These are phyloP conservation scores for Fagopyrum esculentum DNA, from an alignment of 148 eudicot species.

Conservation along the genomic window DNA sequence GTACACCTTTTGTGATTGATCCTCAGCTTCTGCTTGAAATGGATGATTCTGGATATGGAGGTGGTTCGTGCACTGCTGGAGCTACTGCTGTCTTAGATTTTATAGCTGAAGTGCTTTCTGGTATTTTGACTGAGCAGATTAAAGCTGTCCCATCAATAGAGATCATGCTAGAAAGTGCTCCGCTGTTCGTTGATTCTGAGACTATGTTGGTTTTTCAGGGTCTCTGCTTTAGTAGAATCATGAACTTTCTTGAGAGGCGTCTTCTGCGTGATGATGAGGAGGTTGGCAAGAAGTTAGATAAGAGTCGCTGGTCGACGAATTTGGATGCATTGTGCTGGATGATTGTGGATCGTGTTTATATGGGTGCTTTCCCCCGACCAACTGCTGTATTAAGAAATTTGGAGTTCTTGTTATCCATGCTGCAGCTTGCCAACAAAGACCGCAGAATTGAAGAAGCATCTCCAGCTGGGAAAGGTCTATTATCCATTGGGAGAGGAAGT, in stretches of 20 bases:
- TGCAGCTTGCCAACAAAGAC: slow-evolving; percentile 96
- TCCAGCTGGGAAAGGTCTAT: slow-evolving; percentile 66
- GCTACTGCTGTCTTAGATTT: slow-evolving; percentile 93
- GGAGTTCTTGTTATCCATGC: slow-evolving; percentile 90
- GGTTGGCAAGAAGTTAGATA: slow-evolving; percentile 79
- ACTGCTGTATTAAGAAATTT: slow-evolving; percentile 65
- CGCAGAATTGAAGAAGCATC: slow-evolving; percentile 81
- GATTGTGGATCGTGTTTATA: slow-evolving; percentile 91
- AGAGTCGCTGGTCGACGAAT: slow-evolving; percentile 82
- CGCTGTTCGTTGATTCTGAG: slow-evolving; percentile 76
- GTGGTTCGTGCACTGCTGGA: slow-evolving; percentile 93
- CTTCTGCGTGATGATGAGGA: slow-evolving; percentile 95
- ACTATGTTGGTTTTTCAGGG: slow-evolving; percentile 91
- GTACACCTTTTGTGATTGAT: slow-evolving; percentile 38
- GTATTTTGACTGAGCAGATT: slow-evolving; percentile 77
- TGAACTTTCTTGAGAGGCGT: slow-evolving; percentile 96
- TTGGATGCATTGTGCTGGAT: slow-evolving; percentile 77
- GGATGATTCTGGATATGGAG: slow-evolving; percentile 88
- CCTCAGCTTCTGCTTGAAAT: slow-evolving; percentile 67
- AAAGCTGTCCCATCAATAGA: slow-evolving; percentile 75
- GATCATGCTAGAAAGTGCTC: slow-evolving; percentile 75
- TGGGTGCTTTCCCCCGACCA: slow-evolving; percentile 98
- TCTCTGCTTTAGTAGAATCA: slow-evolving; percentile 83
- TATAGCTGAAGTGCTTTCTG: slow-evolving; percentile 85
- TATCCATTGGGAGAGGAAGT: slow-evolving; percentile 86